A percentile compares a stretch with the other conserved stretches of the same genome.
Evolutionary conservation across 2,329 filamentous ascomycete genomes (phyloP).

Genomic region (Monilinia vaccinii-corymbosi): DNA sequence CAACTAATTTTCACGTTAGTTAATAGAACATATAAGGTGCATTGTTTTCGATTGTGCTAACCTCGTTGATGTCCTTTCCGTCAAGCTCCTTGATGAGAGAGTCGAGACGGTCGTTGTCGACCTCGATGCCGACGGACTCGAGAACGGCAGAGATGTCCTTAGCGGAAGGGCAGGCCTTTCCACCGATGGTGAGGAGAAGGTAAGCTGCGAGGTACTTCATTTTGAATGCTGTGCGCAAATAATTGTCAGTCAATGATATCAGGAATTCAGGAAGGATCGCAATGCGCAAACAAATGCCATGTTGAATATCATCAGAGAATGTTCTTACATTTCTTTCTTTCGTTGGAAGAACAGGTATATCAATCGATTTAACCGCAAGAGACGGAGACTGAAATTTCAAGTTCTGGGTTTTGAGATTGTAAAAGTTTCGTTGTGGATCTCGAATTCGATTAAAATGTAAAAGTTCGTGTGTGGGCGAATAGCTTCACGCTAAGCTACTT

Average conservation of each 20-base stretch:
- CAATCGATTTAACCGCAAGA: constrained; percentile 99
- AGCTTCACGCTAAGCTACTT: neutral
- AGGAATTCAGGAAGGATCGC: neutral
- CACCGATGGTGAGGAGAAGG: constrained; percentile 90
- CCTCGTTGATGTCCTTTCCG: constrained; percentile 89
- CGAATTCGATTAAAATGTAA: constrained; percentile 8
- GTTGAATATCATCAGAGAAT: neutral
- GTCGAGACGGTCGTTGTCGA: constrained; percentile 75
- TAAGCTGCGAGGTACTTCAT: constrained; percentile 99
- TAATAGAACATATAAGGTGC: constrained; percentile 14
- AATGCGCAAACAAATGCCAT: neutral
- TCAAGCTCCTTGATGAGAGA: constrained; percentile 84
- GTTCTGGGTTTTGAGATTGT: constrained; percentile 36
- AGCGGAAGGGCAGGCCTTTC: constrained; percentile 82
- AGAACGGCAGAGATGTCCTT: constrained; percentile 83
- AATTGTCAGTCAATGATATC: constrained; percentile 15
- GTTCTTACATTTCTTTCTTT: constrained; percentile 23
- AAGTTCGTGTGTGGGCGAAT: constrained; percentile 7
- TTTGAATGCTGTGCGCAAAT: constrained; percentile 45
- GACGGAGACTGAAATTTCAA: constrained; percentile 99
- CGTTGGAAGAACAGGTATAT: constrained; percentile 64
- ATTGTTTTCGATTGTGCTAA: constrained; percentile 36
- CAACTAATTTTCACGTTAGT: constrained; percentile 49
- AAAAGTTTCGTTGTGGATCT: constrained; percentile 9
- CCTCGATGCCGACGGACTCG: constrained; percentile 89